A percentile compares a stretch with the other conserved stretches of the same genome.
Conservation (phyloP, 495 filamentous ascomycete genomes). For the Penicillium steckii region DNA sequence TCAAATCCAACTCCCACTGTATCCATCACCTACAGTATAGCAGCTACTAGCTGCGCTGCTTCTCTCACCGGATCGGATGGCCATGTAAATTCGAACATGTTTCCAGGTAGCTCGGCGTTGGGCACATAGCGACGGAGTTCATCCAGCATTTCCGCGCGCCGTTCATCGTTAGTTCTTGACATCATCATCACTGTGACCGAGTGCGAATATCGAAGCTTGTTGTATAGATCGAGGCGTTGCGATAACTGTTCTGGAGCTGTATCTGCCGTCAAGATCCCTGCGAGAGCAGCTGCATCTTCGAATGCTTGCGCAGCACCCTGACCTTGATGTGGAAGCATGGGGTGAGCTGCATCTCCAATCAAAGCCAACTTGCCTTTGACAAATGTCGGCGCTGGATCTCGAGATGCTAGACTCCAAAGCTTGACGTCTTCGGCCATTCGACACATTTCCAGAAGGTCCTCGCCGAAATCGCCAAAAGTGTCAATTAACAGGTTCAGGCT, state of each 20-base stretch:
- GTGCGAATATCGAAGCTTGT: conserved; percentile 19
- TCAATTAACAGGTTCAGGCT: conserved; percentile 19
- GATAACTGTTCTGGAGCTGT: conserved; percentile 15
- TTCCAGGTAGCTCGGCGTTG: conserved; percentile 10
- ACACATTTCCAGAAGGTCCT: conserved; percentile 19
- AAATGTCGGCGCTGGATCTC: conserved; percentile 34
- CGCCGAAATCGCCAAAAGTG: conserved; percentile 17
- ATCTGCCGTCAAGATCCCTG: conserved; percentile 21
- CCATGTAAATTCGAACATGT: conserved; percentile 22
- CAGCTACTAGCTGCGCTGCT: neutral
- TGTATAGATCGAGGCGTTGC: conserved; percentile 16
- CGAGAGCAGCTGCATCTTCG: conserved; percentile 46
- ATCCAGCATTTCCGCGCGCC: conserved; percentile 16
- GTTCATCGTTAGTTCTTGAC: conserved; percentile 14
- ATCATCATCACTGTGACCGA: conserved; percentile 27
- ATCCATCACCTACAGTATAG: neutral
- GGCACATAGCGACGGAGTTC: conserved; percentile 19
- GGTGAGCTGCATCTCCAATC: conserved; percentile 51
- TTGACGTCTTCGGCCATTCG: conserved; percentile 42
- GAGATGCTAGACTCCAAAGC: conserved; percentile 46
- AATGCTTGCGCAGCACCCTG: conserved; percentile 49
- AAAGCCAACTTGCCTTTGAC: conserved; percentile 38
- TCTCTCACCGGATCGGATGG: conserved; percentile 11
- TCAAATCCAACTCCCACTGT: too few relatives aligned
- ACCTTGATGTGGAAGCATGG: conserved; percentile 42